Evolutionary conservation across 2,329 filamentous ascomycete species (phyloP).

Genomic region (Cordyceps javanica): DNA sequence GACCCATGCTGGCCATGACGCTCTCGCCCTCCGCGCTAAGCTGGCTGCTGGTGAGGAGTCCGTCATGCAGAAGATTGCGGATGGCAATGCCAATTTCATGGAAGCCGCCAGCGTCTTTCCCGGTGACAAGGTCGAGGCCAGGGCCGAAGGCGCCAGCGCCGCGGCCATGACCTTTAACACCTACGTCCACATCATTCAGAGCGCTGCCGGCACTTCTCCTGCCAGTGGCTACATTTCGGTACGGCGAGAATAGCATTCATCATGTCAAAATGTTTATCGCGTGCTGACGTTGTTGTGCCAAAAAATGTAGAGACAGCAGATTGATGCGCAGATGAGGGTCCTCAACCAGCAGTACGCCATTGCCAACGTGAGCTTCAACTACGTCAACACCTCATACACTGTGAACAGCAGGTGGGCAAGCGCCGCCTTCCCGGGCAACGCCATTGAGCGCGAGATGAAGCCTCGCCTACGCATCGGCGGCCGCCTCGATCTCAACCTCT

Average conservation of each 20-base stretch:
- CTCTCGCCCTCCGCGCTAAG: not conserved
- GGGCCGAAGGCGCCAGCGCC: not conserved
- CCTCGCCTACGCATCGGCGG: slow-evolving; percentile 33
- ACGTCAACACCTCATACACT: slow-evolving; percentile 1
- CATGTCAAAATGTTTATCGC: not conserved
- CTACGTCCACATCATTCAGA: slow-evolving; percentile 3
- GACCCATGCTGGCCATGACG: not conserved
- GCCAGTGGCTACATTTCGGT: not conserved
- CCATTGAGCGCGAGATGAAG: not conserved
- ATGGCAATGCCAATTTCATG: not conserved
- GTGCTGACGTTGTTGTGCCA: not conserved
- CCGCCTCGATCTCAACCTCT: slow-evolving; percentile 40
- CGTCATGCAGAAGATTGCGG: not conserved
- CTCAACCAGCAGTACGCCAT: not conserved
- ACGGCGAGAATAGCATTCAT: not conserved
- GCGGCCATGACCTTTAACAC: not conserved
- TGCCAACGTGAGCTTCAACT: not conserved
- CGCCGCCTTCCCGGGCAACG: not conserved
- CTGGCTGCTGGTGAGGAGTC: not conserved
- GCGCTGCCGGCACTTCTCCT: not conserved
- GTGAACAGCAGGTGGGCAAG: slow-evolving; percentile 1
- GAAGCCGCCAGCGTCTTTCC: not conserved
- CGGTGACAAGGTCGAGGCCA: not conserved
- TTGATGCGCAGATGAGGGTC: not conserved
- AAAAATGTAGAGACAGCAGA: not conserved